Evolutionary conservation across 306 rosid genomes (phyloP).

Genomic region (Senna tora): DNA sequence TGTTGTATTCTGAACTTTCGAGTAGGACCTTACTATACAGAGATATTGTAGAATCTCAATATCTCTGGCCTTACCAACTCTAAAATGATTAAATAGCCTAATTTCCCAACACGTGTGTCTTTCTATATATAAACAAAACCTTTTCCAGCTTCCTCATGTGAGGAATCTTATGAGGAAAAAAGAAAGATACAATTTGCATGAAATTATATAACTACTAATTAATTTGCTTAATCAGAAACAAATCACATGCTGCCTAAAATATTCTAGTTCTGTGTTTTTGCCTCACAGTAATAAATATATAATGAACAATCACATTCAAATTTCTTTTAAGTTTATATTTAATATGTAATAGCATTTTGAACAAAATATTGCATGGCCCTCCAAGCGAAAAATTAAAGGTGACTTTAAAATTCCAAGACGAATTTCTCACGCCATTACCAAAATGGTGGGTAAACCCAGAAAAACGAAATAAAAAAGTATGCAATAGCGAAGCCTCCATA

Average conservation of each 20-base stretch:
- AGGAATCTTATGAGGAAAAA: not conserved
- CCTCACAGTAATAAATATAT: too few species aligned
- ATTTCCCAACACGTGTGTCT: not conserved
- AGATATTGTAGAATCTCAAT: not conserved
- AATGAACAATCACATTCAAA: too few species aligned
- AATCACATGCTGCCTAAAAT: slow-evolving; percentile 1
- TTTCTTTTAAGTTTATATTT: too few species aligned
- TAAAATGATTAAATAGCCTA: not conserved
- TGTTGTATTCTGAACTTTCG: not conserved
- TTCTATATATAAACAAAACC: not conserved
- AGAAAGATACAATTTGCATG: not conserved
- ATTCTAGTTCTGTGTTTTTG: not conserved
- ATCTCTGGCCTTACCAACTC: not conserved
- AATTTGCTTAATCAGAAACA: too few species aligned
- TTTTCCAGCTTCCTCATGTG: not conserved
- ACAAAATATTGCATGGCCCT: too few species aligned
- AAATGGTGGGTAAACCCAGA: not conserved
- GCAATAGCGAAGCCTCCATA: not conserved
- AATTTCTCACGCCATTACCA: not conserved
- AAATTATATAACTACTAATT: too few species aligned
- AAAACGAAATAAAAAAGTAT: not conserved
- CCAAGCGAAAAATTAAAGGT: not conserved
- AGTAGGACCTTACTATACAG: not conserved
- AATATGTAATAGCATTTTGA: too few species aligned
- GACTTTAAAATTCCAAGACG: not conserved